Base-by-base conservation (phyloP, 768 basidiomycete genomes). In the Lentinula boryana region DNA sequence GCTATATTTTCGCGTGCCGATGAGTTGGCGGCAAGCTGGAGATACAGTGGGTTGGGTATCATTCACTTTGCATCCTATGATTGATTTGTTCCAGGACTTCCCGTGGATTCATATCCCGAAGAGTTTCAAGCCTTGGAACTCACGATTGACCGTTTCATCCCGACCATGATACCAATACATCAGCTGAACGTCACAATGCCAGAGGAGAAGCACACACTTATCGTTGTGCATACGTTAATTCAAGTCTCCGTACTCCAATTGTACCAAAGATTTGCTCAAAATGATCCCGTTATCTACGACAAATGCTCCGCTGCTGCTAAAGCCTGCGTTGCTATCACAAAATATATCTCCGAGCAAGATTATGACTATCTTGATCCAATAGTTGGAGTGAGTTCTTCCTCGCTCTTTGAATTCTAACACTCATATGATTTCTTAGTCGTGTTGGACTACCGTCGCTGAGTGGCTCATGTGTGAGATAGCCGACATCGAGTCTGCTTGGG, bases 291-390 rank as follows among this genome's bases (percentile, higher is more conserved):
- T 50, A 80, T 84, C 21, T 86, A 85, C 63, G 86, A 85, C 33
- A 89, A 89, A 70, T 86, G 87, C 63, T 73, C 86, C 49, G 79
- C 75, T 41, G 85, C 88, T 31, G 86, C 89, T 18, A 80, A 84
- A 56, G 75, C 82, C 38, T 82, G 83, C 63, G 79, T 84, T 56
- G 74, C 80, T 43, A 72, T 91, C 67, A 79, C 86, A 68, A 85
- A 85, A 66, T 81, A 84, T 62, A 76, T 90, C 59, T 70, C 78
- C 27, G 86, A 89, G 27, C 71, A 79, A 65, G 88, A 91, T 66
- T 87, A 83, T 63, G 79, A 81, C 41, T 87, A 84, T 71, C 78
- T 91, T n/a, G 89, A 92, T 73, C 89, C 89, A 27, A 83, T 91
- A 63, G 78, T 91, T 63, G 88, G 86, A 56, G 89, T 91, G 75